Conservation (phyloP, 169 alveolate species). For the Eimeria necatrix region DNA sequence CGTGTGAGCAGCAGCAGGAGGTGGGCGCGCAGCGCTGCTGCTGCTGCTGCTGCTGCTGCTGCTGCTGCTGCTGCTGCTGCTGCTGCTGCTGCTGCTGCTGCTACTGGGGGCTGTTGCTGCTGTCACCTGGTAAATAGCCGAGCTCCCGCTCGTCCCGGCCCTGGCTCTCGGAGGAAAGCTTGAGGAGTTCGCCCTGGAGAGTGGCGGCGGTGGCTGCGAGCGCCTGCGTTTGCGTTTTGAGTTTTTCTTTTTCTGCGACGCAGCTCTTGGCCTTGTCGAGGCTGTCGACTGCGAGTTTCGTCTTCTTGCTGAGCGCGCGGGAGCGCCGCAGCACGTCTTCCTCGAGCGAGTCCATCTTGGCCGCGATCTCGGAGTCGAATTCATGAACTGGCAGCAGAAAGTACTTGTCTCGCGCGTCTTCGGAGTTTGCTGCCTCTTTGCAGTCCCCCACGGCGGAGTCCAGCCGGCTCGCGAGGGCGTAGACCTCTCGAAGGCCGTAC, state of each 20-base stretch:
- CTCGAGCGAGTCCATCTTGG: constrained; percentile 89
- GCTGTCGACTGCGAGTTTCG: constrained; percentile 85
- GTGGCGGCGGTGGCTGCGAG: neutral
- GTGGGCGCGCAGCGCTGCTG: neutral
- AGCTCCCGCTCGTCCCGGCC: neutral
- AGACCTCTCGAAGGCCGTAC: constrained; percentile 93
- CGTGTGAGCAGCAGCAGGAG: neutral
- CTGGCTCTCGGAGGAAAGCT: neutral
- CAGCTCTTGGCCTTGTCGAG: constrained; percentile 86
- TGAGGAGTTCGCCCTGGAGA: neutral
- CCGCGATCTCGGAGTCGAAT: constrained; percentile 89
- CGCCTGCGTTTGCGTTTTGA: constrained; percentile 83
- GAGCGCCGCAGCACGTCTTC: constrained; percentile 89
- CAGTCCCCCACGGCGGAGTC: constrained; percentile 91
- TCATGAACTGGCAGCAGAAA: constrained; percentile 91
- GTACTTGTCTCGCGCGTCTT: constrained; percentile 94
- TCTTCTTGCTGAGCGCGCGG: constrained; percentile 86
- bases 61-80: neutral
- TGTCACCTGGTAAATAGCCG: neutral
- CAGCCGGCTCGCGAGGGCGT: constrained; percentile 90
- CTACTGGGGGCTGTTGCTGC: too few species aligned
- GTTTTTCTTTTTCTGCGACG: constrained; percentile 86
- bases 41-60: too few species aligned
- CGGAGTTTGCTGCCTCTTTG: constrained; percentile 93
- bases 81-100: neutral